Base-by-base conservation (phyloP, 2,329 filamentous ascomycete species). In the Beauveria varroae region DNA sequence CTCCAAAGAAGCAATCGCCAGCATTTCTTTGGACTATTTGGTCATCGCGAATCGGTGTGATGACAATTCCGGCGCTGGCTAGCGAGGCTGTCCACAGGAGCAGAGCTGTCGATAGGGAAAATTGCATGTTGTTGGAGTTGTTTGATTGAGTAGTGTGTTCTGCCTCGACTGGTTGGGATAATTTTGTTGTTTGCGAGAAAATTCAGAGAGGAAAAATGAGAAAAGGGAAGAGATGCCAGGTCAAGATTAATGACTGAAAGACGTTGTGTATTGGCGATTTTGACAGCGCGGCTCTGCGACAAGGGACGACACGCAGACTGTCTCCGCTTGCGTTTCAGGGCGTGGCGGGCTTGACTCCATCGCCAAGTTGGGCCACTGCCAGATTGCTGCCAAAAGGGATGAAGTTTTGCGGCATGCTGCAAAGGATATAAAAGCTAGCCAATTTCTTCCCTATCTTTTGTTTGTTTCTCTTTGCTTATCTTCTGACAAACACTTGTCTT, bases 1-100 rank as follows among this genome's bases (percentile, higher is more conserved):
- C 80, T 40, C 83, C 83, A 66, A 79, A 83, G 66, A 78, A 81
- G 68, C 83, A 86, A 68, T 86, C 83, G 30, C 76, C 79, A 2
- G 67, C 41, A 20, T 69, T 66, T 66, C 76, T 79, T 30, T 73
- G 67, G n/a, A 85, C 78, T 40, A 85, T 74, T 69, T 84, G 81
- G 64, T 84, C 72, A 24, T 69, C 63, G 47, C 70, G 72, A 65
- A 85, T 77, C 56, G 82, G 82, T 4, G 80, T 83, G 68, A 82
- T 79, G 68, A 86, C 80, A 54, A 85, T 76, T 60, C 78, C 81
- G 30, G 82, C 83, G 64, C 73, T 78, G 67, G 70, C 80, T 55
- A 82, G 68, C 3, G 80, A 78, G 55, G 74, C 73, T 67, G 75
- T 75, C 30, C 77, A 71, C 59, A 78, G 77, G 51, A 81, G 63